A percentile compares a stretch with the other conserved stretches of the same genome.
These are phyloP conservation scores for Lactarius hengduanensis DNA, from an alignment of 768 basidiomycete species.

Conservation along the genomic window DNA sequence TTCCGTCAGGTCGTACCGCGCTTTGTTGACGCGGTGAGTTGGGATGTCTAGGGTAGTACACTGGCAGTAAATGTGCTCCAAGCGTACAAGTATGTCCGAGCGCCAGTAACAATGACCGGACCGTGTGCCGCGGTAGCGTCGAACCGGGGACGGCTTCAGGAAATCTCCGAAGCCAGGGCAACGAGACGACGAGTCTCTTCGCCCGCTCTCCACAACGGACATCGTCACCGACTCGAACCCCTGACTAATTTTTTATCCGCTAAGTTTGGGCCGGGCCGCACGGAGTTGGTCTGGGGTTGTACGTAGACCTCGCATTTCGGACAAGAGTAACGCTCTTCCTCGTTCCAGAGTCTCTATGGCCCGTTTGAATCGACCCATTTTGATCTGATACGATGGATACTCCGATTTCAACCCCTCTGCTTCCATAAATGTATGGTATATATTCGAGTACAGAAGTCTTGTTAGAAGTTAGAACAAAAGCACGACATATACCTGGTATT, in stretches of 20 bases:
- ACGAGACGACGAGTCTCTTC: background rate
- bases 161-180: background rate
- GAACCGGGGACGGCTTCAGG: background rate
- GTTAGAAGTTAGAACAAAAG: no score
- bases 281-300: background rate
- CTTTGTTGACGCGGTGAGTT: no score
- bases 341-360: background rate
- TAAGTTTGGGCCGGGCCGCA: background rate
- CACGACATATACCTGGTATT: no score
- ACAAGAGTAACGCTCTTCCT: slow-evolving; percentile 4
- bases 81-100: no score
- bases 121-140: background rate
- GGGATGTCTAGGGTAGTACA: no score
- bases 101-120: background rate
- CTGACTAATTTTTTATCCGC: no score
- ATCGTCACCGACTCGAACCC: background rate
- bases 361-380: background rate
- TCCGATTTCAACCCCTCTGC: background rate
- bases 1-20: no score
- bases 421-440: no score
- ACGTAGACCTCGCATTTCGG: background rate
- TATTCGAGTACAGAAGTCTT: no score
- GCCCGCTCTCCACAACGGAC: no score
- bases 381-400: background rate
- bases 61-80: no score